Conservation (phyloP, 2,329 filamentous ascomycete genomes). For the Cladosporium sp. region DNA sequence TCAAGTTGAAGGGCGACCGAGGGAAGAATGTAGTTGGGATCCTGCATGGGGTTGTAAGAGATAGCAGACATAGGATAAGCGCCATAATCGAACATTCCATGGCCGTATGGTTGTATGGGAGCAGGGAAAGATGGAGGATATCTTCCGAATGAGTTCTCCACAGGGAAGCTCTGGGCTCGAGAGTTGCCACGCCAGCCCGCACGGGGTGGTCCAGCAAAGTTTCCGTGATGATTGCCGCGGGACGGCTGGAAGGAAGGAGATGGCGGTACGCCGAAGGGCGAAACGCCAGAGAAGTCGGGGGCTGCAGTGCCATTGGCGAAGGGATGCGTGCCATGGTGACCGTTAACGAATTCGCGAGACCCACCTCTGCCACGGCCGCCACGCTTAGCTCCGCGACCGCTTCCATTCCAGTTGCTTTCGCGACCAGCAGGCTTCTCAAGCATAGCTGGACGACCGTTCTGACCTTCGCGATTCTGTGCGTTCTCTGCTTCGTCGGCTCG, state of each 20-base stretch:
- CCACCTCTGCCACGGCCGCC: slow-evolving; percentile 31
- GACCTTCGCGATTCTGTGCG: slow-evolving; percentile 13
- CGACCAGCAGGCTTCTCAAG: slow-evolving; percentile 10
- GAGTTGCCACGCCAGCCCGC: slow-evolving; percentile 48
- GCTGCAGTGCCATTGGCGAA: slow-evolving; percentile 19
- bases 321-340: slow-evolving; percentile 21
- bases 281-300: slow-evolving; percentile 22
- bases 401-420: slow-evolving; percentile 21
- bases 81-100: slow-evolving; percentile 46
- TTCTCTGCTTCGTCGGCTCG: slow-evolving; percentile 5
- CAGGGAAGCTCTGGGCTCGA: slow-evolving; percentile 60
- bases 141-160: slow-evolving; percentile 47
- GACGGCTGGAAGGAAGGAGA: slow-evolving; percentile 27
- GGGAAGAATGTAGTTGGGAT: slow-evolving; percentile 52
- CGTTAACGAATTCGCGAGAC: slow-evolving; percentile 29
- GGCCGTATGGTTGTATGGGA: slow-evolving; percentile 47
- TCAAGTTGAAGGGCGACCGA: slow-evolving; percentile 63
- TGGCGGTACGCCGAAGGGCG: slow-evolving; percentile 22
- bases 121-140: slow-evolving; percentile 35
- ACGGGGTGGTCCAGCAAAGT: slow-evolving; percentile 30
- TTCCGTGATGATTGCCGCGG: slow-evolving; percentile 26
- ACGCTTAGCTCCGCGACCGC: slow-evolving; percentile 27
- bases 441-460: slow-evolving; percentile 15
- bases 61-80: slow-evolving; percentile 40
- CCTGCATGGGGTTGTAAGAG: slow-evolving; percentile 55